Evolutionary conservation across 2,329 filamentous ascomycete species (phyloP).

Genomic region (Aspergillus clavatus): DNA sequence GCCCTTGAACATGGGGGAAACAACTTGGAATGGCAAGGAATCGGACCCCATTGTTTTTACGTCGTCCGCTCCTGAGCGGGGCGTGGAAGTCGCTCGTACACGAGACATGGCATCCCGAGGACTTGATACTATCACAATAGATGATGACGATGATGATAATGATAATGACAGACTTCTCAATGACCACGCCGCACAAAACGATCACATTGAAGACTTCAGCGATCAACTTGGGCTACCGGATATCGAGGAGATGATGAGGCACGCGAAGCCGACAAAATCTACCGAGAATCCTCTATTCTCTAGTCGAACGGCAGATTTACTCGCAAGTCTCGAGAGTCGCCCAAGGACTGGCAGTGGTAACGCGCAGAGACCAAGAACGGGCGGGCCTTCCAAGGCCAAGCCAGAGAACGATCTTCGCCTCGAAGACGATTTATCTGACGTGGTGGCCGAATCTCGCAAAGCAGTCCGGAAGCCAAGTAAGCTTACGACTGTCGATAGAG

Average conservation of each 20-base stretch:
- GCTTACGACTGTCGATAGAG: conserved; percentile 28
- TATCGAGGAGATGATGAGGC: conserved; percentile 24
- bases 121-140: conserved; percentile 32
- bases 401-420: conserved; percentile 1
- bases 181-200: conserved; percentile 4
- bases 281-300: conserved; percentile 29
- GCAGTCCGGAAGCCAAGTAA: conserved; percentile 38
- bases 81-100: conserved; percentile 1
- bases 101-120: background rate
- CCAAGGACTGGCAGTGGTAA: conserved; percentile 4
- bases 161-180: conserved; percentile 4
- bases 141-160: conserved; percentile 30
- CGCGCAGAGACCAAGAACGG: conserved; percentile 1
- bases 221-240: conserved; percentile 25
- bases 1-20: background rate
- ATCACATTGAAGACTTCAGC: conserved; percentile 33
- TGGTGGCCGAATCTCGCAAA: conserved; percentile 45
- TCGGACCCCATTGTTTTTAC: conserved; percentile 43
- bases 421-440: conserved; percentile 19
- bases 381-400: conserved; percentile 8
- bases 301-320: conserved; percentile 36
- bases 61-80: conserved; percentile 34
- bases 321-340: conserved; percentile 29
- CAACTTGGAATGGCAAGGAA: conserved; percentile 19
- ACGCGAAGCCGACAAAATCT: conserved; percentile 13